Evolutionary conservation across 139 green algal species (phyloP), one percentile per base, ranked within the genome.

Genomic region (Closterium sp.): DNA sequence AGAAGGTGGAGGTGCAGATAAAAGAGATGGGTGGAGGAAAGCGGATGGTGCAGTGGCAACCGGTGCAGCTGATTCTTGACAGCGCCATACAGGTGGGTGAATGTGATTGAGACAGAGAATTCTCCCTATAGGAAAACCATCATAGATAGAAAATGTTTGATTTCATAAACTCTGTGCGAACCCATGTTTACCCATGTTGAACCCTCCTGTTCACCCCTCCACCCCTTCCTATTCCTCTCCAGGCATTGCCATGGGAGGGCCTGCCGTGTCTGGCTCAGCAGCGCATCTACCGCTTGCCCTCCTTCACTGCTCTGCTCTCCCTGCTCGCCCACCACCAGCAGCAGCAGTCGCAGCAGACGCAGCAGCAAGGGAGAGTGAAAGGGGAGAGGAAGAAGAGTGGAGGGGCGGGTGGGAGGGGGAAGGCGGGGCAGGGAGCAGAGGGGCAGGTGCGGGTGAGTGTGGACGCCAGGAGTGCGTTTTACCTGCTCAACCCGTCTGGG

Each of bases 401-500:
- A 28, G 85, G 9, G 31, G 29, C 13, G 30, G 28, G 21, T 24
- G 30, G 86, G 9, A 45, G 85, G 30, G 85, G 34, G 34, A 85
- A 31, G 85, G 86, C 70, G 70, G 90, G 31, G 70, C 24, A 28
- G 38, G 86, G 87, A 17, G n/a, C 38, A 90, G 29, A 90, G 10
- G 28, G 38, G 42, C 45, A 73, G 45, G 62, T 92, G 85, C 90
- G 17, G 38, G 13, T 87, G 22, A 22, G 38, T 22, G 84, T 94
- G 24, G 92, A 94, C 90, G 30, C 90, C 1, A 21, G 30, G 42
- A 30, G 89, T 17, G 31, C 95, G 19, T 98, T 96, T 89, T 99
- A 97, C 93, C 85, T 98, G 89, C 94, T 99, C 7, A 99, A 99
- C 93, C 97, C 97, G 42, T 94, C 92, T 22, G 97, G 97, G 1